These are phyloP conservation scores for Diaporthe amygdali DNA, from an alignment of 2,329 filamentous ascomycete genomes.

Conservation along the genomic window DNA sequence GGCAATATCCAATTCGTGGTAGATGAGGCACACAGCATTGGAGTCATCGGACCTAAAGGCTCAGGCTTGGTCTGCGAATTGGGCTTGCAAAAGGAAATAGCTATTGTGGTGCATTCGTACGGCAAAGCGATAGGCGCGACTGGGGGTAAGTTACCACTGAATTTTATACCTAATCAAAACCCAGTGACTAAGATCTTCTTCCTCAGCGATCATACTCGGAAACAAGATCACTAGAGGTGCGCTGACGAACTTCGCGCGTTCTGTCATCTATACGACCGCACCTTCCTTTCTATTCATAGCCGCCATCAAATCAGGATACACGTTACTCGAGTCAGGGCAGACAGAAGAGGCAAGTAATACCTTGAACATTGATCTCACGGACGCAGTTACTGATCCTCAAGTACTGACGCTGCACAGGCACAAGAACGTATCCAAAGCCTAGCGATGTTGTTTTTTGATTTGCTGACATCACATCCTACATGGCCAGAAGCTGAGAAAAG, in stretches of 20 bases:
- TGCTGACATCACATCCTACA: not conserved
- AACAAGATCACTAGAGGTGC: slow-evolving; percentile 22
- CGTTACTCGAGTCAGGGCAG: no score
- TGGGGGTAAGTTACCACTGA: no score
- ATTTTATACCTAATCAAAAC: no score
- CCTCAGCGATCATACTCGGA: slow-evolving; percentile 26
- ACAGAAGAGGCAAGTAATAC: no score
- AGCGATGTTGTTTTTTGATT: not conserved
- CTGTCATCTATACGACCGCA: slow-evolving; percentile 48
- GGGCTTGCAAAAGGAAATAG: slow-evolving; percentile 54
- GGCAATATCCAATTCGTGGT: slow-evolving; percentile 54
- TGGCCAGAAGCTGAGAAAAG: not conserved
- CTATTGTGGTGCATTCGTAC: slow-evolving; percentile 56
- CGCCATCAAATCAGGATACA: slow-evolving; percentile 42
- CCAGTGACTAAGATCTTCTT: no score
- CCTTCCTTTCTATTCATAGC: slow-evolving; percentile 46
- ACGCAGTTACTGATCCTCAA: no score
- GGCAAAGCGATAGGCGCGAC: slow-evolving; percentile 54
- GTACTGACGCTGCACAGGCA: not conserved
- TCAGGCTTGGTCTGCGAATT: slow-evolving; percentile 54
- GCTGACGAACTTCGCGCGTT: slow-evolving; percentile 34
- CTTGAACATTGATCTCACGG: no score
- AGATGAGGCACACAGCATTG: slow-evolving; percentile 61
- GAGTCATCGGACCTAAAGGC: slow-evolving; percentile 54
- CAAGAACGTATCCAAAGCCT: not conserved